Evolutionary conservation across 2,329 filamentous ascomycete genomes (phyloP).

Genomic region (Xylaria sp.): DNA sequence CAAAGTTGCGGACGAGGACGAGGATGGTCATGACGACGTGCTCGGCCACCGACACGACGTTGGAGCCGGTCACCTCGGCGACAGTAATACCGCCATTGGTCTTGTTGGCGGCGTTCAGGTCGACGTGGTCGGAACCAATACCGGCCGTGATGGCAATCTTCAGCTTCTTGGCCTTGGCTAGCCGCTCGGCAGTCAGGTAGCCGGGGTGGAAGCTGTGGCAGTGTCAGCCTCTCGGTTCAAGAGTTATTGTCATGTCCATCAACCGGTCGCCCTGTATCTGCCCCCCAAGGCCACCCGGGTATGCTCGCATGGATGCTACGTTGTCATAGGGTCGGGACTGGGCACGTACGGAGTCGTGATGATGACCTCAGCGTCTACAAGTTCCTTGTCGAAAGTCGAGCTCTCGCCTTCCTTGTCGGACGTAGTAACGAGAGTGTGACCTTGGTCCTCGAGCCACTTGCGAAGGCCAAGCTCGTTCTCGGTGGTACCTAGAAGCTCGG

Average conservation of each 20-base stretch:
- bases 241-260: neutral
- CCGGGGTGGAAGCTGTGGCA: constrained; percentile 85
- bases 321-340: neutral
- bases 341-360: constrained; percentile 87
- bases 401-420: constrained; percentile 95
- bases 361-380: constrained; percentile 96
- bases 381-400: constrained; percentile 92
- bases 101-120: constrained; percentile 95
- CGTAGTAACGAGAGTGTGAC: constrained; percentile 94
- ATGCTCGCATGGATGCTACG: neutral
- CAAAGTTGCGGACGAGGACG: constrained; percentile 94
- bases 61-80: constrained; percentile 95
- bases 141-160: constrained; percentile 97
- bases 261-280: neutral
- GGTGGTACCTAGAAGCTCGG: constrained; percentile 87
- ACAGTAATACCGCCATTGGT: constrained; percentile 98
- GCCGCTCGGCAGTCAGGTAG: constrained; percentile 94
- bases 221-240: constrained; percentile 17
- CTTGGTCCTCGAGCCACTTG: constrained; percentile 96
- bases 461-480: constrained; percentile 98
- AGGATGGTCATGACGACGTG: constrained; percentile 99
- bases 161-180: constrained; percentile 98
- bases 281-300: constrained; percentile 1
- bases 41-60: constrained; percentile 98
- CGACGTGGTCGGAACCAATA: constrained; percentile 98